Evolutionary conservation across 2,329 filamentous ascomycete genomes (phyloP).

Genomic region (Mariannaea elegans): DNA sequence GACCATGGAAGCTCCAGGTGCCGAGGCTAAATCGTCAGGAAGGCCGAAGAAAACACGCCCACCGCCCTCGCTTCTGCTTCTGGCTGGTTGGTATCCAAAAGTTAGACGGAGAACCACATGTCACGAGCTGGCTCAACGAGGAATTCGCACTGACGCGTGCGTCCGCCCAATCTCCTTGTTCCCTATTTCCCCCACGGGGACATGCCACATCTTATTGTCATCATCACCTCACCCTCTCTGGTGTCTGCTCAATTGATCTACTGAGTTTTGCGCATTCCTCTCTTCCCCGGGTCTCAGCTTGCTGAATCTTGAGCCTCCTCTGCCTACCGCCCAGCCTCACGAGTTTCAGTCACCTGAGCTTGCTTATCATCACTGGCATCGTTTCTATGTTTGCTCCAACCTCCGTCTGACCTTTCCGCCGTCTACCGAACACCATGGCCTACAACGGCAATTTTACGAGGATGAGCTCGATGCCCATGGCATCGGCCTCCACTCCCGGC

Average conservation of each 20-base stretch:
- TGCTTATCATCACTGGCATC: conserved; percentile 17
- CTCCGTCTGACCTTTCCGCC: conserved; percentile 10
- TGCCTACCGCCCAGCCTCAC: conserved; percentile 15
- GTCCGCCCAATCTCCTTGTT: conserved; percentile 34
- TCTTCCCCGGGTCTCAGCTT: not conserved
- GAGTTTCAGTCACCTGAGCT: not conserved
- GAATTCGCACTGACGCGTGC: conserved; percentile 40
- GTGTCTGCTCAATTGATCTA: conserved; percentile 15
- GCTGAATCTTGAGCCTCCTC: not conserved
- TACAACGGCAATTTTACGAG: conserved; percentile 52
- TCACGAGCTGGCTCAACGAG: conserved; percentile 32
- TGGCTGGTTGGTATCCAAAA: conserved; percentile 23
- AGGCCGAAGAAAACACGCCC: conserved; percentile 24
- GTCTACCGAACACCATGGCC: conserved; percentile 48
- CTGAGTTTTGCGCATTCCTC: conserved; percentile 1
- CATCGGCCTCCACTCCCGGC: conserved; percentile 55
- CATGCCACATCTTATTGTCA: conserved; percentile 21
- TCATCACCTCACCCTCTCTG: not conserved
- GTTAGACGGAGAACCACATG: conserved; percentile 35
- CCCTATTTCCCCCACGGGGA: conserved; percentile 9
- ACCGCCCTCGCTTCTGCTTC: conserved; percentile 18
- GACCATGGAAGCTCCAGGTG: conserved; percentile 3
- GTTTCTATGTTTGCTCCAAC: conserved; percentile 27
- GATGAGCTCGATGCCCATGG: conserved; percentile 20
- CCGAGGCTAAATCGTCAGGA: conserved; percentile 30